These are phyloP conservation scores for Debaryomycetaceae sp. DNA, from an alignment of 1,139 yeast species.

Conservation along the genomic window DNA sequence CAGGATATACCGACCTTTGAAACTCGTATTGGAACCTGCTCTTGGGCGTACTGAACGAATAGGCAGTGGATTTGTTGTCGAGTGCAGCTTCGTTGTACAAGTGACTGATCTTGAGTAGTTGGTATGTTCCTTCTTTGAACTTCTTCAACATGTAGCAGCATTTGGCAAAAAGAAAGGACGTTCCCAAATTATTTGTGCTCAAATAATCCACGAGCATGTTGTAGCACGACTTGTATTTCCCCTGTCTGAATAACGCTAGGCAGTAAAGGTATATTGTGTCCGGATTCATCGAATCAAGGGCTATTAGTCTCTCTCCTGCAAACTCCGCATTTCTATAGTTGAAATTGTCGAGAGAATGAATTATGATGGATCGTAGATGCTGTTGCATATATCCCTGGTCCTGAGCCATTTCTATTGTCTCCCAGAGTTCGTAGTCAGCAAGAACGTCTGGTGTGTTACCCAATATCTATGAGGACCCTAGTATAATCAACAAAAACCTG, in stretches of 20 bases:
- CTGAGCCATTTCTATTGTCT: conserved; percentile 12
- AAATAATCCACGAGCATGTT: conserved; percentile 36
- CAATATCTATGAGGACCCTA: neutral
- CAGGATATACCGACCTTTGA: conserved; percentile 49
- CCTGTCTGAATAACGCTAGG: conserved; percentile 52
- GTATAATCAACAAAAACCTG: neutral
- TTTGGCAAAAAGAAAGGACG: conserved; percentile 66
- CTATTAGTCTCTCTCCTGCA: conserved; percentile 72
- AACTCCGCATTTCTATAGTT: conserved; percentile 72
- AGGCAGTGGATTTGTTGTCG: conserved; percentile 6
- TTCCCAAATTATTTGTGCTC: conserved; percentile 56
- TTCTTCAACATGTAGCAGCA: conserved; percentile 57
- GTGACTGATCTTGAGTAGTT: conserved; percentile 36
- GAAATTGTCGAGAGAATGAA: conserved; percentile 72
- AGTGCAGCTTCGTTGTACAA: conserved; percentile 33
- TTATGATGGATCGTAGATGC: conserved; percentile 52
- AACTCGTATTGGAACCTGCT: conserved; percentile 32
- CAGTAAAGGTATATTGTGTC: conserved; percentile 66
- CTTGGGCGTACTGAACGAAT: conserved; percentile 20
- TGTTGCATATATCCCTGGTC: conserved; percentile 27
- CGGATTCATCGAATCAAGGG: conserved; percentile 45
- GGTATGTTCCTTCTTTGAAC: conserved; percentile 62
- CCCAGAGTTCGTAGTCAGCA: neutral
- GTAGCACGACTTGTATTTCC: conserved; percentile 60
- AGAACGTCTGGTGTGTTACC: neutral